phyloP scores from a whole-genome alignment of 2,329 filamentous ascomycete species.

The Pseudogymnoascus sp. region DNA sequence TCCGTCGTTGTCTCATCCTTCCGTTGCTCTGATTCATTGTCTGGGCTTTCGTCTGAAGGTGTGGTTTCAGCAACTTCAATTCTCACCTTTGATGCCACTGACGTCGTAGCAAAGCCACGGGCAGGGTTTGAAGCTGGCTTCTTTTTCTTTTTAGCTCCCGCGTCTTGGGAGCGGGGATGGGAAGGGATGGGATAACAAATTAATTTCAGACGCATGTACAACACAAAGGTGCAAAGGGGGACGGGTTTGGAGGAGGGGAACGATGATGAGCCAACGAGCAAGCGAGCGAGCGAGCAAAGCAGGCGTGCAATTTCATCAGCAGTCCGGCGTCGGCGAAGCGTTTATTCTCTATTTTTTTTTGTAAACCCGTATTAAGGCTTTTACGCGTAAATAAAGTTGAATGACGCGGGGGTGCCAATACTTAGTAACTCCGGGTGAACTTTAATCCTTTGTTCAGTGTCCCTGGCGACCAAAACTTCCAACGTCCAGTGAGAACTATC shows the following conservation, averaged over 20 bases:
- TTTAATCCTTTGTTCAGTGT: slow-evolving; percentile 6
- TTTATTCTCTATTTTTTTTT: no score
- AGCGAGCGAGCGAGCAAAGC: no score
- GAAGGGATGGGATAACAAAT: no score
- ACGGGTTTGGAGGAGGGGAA: no score
- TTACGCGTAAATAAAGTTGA: slow-evolving; percentile 2
- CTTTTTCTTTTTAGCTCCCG: slow-evolving; percentile 70
- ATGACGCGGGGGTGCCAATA: slow-evolving; percentile 8
- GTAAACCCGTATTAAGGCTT: no score
- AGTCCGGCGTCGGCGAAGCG: no score
- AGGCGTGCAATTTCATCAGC: no score
- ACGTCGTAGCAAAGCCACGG: slow-evolving; percentile 88
- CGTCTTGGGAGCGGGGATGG: slow-evolving; percentile 23
- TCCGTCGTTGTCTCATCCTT: slow-evolving; percentile 6
- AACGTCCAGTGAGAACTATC: neutral
- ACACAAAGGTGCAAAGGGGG: no score
- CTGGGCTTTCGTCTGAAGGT: slow-evolving; percentile 15
- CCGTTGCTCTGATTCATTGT: slow-evolving; percentile 13
- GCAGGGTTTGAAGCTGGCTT: slow-evolving; percentile 83
- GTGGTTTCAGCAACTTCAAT: slow-evolving; percentile 44
- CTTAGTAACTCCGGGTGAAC: slow-evolving; percentile 7
- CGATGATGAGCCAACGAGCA: no score
- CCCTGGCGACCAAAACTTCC: slow-evolving; percentile 7
- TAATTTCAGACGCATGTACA: no score
- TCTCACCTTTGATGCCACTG: slow-evolving; percentile 74